phyloP scores from a whole-genome alignment of 2,329 filamentous ascomycete species.

The Epichloe gansuensis region DNA sequence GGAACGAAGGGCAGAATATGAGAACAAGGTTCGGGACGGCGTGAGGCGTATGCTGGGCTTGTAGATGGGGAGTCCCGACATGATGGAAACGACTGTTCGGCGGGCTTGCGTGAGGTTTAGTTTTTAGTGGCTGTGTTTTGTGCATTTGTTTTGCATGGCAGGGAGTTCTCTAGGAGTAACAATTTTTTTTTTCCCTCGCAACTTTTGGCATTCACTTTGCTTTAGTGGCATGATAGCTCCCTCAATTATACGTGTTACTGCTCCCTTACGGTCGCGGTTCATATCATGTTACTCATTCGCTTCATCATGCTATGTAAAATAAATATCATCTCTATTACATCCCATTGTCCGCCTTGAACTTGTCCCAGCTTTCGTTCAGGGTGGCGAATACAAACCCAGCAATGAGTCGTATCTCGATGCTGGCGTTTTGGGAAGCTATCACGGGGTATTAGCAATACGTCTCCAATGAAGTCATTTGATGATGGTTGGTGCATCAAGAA shows the following conservation, averaged over 20 bases:
- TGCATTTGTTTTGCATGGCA: slow-evolving; percentile 10
- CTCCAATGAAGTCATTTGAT: no score
- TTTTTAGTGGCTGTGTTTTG: background rate
- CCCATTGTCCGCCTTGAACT: slow-evolving; percentile 58
- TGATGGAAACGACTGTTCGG: background rate
- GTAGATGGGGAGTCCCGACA: slow-evolving; percentile 20
- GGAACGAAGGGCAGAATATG: slow-evolving; percentile 72
- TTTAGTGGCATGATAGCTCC: background rate
- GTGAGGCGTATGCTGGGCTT: slow-evolving; percentile 70
- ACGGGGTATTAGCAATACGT: slow-evolving; percentile 6
- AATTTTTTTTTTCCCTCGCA: background rate
- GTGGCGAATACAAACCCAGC: slow-evolving; percentile 55
- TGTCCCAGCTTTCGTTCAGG: slow-evolving; percentile 62
- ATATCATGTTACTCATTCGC: background rate
- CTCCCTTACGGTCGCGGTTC: background rate
- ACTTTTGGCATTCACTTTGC: background rate
- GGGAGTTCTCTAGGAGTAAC: slow-evolving; percentile 11
- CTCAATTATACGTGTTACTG: background rate
- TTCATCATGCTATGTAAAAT: slow-evolving; percentile 4
- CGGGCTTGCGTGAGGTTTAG: background rate
- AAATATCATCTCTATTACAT: slow-evolving; percentile 27
- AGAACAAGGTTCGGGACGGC: slow-evolving; percentile 70
- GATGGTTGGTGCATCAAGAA: no score
- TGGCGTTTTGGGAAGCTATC: slow-evolving; percentile 52
- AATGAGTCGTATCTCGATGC: slow-evolving; percentile 53